Base-by-base conservation (phyloP, 1,139 yeast genomes). In the Kurtzmaniella quercitrusa region DNA sequence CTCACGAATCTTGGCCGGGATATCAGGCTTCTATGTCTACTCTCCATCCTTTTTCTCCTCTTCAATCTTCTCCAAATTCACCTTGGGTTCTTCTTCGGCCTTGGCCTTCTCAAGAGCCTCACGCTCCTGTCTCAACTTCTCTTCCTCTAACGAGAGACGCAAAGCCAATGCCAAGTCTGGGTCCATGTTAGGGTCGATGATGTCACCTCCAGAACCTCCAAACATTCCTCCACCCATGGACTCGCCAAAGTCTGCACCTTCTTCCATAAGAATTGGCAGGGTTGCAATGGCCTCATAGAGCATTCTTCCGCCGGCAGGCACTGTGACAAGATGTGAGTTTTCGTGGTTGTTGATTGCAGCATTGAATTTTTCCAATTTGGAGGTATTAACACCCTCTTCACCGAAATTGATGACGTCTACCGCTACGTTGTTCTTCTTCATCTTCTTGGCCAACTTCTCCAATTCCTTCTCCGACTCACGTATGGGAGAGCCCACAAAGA, bases 161-260 rank as follows among this genome's bases (percentile, higher is more conserved):
- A 93, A 78, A 0, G 98, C 98, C 72, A 93, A 76, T 1, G 98
- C 98, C 59, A 93, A 79, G 64, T 94, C 98, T 21, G 98, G 98
- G 57, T 93, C 99, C 81, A 88, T 87, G 52, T 84, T 82, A 24
- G 96, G 95, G 64, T 93, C 98, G 34, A 84, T 78, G 41, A 87
- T 83, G 41, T 72, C 79, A 37, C 72, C 75, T 39, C 75, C 81
- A 45, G 68, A 73, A 18, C 75, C 80, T 19, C 67, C 75, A 45
- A 66, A 75, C 39, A 59, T 68, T 34, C 72, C 75, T 47, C 55
- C 56, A 25, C 64, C 73, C 27, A 70, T 77, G 37, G 68, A 68
- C 12, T 70, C 74, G 10, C 71, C 72, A 38, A 73, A 70, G 18
- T 76, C 69, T 56, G 62, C 57, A 1, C 75, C 77, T 41, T 73